A percentile compares a stretch with the other conserved stretches of the same genome.
Evolutionary conservation across 2,329 filamentous ascomycete genomes (phyloP).

Genomic region (Fusarium siculi): DNA sequence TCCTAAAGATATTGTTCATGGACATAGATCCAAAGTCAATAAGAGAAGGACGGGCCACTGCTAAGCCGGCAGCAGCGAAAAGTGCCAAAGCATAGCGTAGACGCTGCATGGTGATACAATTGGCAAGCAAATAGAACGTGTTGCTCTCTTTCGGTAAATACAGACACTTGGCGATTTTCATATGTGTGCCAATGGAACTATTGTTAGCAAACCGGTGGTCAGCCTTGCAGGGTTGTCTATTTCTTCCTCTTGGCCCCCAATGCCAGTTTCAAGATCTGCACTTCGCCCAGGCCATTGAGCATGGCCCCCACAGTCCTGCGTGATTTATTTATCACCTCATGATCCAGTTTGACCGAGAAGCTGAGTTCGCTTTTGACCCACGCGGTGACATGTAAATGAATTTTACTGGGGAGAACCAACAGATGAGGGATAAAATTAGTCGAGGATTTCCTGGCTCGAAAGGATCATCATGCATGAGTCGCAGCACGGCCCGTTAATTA

Average conservation of each 20-base stretch:
- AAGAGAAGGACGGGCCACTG: rapidly evolving
- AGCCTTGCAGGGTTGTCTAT: not conserved
- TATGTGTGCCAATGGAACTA: not conserved
- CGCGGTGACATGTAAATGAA: not conserved
- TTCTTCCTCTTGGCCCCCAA: not conserved
- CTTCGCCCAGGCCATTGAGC: not conserved
- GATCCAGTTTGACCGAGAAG: not conserved
- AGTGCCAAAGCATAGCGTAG: not conserved
- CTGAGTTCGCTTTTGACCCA: not conserved
- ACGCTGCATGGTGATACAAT: not conserved
- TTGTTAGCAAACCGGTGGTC: not conserved
- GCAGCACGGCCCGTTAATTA: not conserved
- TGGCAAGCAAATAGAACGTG: not conserved
- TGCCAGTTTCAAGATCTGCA: not conserved
- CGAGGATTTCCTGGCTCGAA: not conserved
- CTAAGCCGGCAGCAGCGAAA: not conserved
- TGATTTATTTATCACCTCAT: not conserved
- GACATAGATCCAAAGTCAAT: not conserved
- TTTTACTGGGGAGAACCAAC: not conserved
- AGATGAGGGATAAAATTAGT: not conserved
- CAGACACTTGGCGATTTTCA: not conserved
- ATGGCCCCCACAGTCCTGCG: not conserved
- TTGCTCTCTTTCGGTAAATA: not conserved
- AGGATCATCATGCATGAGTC: not conserved
- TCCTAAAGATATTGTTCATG: rapidly evolving